Evolutionary conservation across 352 stramenopile species (phyloP).

Genomic region (Phytopythium oedochilum): DNA sequence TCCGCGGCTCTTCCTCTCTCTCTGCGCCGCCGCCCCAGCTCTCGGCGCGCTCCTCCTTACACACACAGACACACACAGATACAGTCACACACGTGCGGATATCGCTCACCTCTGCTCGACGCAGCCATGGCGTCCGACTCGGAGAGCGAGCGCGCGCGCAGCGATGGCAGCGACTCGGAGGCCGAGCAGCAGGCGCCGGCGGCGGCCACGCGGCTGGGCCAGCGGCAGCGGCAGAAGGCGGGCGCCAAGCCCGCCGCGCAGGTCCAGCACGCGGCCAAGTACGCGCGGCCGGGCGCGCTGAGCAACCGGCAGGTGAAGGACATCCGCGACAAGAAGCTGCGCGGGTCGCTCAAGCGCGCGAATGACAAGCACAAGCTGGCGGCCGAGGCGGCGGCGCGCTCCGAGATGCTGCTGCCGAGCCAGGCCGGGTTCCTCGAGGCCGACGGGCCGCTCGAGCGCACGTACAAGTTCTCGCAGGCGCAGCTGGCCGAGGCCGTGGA

Average conservation of each 20-base stretch:
- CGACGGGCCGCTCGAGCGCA: constrained; percentile 94
- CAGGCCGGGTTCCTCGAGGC: constrained; percentile 87
- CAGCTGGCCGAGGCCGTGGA: constrained; percentile 87
- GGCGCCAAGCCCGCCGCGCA: constrained; percentile 10
- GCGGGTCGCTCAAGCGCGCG: constrained; percentile 55
- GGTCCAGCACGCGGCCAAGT: constrained; percentile 73
- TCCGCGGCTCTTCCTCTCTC: neutral
- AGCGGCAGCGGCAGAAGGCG: constrained; percentile 14
- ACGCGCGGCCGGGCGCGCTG: constrained; percentile 52
- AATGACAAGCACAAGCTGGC: constrained; percentile 84
- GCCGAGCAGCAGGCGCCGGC: constrained; percentile 48
- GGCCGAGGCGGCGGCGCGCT: constrained; percentile 80
- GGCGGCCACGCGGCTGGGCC: constrained; percentile 54
- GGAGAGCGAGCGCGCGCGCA: constrained; percentile 18
- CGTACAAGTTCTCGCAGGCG: constrained; percentile 93
- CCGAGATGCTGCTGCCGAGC: constrained; percentile 88
- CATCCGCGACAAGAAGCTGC: constrained; percentile 90
- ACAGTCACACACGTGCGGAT: too few species aligned
- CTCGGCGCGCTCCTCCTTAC: too few species aligned
- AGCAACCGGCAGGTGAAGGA: constrained; percentile 52
- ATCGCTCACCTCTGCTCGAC: too few species aligned
- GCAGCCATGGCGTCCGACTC: constrained; percentile 32
- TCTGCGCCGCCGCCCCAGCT: neutral
- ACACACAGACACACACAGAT: too few species aligned
- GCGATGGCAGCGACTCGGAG: constrained; percentile 46